A percentile compares a stretch with the other conserved stretches of the same genome.
Evolutionary conservation across 345 rosid species (phyloP).

Genomic region (Acer negundo): DNA sequence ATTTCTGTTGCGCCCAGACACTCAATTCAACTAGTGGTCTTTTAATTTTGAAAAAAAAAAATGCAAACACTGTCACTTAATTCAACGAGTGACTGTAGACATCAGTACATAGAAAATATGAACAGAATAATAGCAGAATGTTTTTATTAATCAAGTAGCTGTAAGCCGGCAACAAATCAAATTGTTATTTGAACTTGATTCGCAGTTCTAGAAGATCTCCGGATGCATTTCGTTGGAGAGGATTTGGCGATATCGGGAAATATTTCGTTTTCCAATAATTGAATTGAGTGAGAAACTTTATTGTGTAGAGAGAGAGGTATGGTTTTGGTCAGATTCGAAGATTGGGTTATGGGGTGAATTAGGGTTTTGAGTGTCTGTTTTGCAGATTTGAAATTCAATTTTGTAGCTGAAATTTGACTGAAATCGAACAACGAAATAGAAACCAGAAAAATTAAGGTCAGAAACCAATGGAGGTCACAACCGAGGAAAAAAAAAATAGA

Average conservation of each 20-base stretch:
- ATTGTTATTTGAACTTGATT: neutral
- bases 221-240: conserved; percentile 55
- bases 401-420: conserved; percentile 30
- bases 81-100: too few relatives aligned
- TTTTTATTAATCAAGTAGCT: too few relatives aligned
- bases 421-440: too few relatives aligned
- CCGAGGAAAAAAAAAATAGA: too few relatives aligned
- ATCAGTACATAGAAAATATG: too few relatives aligned
- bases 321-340: conserved; percentile 52
- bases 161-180: neutral
- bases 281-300: conserved; percentile 42
- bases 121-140: too few relatives aligned
- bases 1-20: too few relatives aligned
- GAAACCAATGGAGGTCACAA: too few relatives aligned
- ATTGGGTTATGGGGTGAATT: conserved; percentile 49
- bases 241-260: conserved; percentile 32
- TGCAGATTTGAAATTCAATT: conserved; percentile 51
- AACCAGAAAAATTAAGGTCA: too few relatives aligned
- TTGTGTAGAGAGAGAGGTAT: conserved; percentile 59
- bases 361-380: conserved; percentile 69
- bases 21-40: too few relatives aligned
- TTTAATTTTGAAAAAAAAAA: too few relatives aligned
- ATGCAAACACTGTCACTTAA: too few relatives aligned
- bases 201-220: conserved; percentile 37
- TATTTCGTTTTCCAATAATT: conserved; percentile 34